Conservation (phyloP, 768 basidiomycete genomes). For the Phaeotremella skinneri region DNA sequence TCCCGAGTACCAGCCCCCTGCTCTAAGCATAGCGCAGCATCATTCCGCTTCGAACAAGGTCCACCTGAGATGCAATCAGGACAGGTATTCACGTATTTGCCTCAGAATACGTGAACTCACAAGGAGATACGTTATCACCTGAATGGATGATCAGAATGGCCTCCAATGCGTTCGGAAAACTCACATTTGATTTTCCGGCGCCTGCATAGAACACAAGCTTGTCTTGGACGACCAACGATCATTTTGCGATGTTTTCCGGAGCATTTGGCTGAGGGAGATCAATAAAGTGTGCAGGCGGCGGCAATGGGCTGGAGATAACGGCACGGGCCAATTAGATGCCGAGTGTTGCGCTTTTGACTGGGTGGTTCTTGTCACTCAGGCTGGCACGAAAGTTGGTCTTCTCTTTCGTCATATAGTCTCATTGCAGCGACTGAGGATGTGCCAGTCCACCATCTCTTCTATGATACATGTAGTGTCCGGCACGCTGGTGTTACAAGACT, state of each 20-base stretch:
- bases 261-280: too few relatives aligned
- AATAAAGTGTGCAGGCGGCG: too few relatives aligned
- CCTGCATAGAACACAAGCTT: slow-evolving; percentile 2
- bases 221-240: not conserved
- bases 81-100: not conserved
- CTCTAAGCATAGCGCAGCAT: slow-evolving; percentile 1
- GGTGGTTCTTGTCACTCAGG: too few relatives aligned
- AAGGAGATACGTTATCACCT: slow-evolving; percentile 5
- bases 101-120: not conserved
- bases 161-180: not conserved
- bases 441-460: too few relatives aligned
- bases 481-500: too few relatives aligned
- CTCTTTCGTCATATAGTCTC: too few relatives aligned
- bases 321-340: too few relatives aligned
- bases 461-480: too few relatives aligned
- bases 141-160: not conserved
- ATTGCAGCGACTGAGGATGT: too few relatives aligned
- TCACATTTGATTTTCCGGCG: slow-evolving; percentile 9
- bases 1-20: not conserved
- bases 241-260: not conserved
- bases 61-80: not conserved
- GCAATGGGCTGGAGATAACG: too few relatives aligned
- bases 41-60: not conserved
- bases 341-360: too few relatives aligned
- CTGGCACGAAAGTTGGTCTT: too few relatives aligned